Conservation (phyloP, 169 alveolate species). For the Plasmodium falciparum region DNA sequence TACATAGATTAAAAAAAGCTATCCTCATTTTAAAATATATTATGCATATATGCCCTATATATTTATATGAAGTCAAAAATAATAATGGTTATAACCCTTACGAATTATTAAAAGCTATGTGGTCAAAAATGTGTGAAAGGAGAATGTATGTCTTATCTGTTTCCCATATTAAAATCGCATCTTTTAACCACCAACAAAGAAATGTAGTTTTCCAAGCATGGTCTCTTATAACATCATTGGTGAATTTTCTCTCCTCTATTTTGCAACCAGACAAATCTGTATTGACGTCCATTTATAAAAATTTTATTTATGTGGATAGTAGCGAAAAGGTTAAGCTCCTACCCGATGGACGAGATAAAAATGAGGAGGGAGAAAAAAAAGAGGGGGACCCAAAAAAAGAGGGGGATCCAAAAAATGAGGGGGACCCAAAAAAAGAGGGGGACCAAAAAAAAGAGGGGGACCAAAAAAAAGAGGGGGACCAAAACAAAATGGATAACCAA, state of each 20-base stretch:
- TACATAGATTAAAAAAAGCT: conserved; percentile 65
- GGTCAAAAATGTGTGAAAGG: conserved; percentile 42
- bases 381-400: not conserved
- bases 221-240: conserved; percentile 53
- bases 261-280: conserved; percentile 42
- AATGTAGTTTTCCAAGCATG: conserved; percentile 49
- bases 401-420: not conserved
- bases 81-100: conserved; percentile 36
- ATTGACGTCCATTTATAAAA: conserved; percentile 53
- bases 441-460: not conserved
- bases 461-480: not conserved
- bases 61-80: conserved; percentile 36
- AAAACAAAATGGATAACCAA: not conserved
- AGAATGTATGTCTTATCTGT: conserved; percentile 18
- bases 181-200: conserved; percentile 38
- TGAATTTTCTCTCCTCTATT: conserved; percentile 14
- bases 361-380: not conserved
- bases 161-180: conserved; percentile 28
- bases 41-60: conserved; percentile 26
- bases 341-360: not conserved
- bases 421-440: not conserved
- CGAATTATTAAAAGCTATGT: conserved; percentile 35
- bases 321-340: not conserved
- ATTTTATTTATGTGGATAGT: not conserved
- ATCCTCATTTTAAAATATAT: conserved; percentile 34